Base-by-base conservation (phyloP, 2,329 filamentous ascomycete genomes). In the Exophiala xenobiotica region DNA sequence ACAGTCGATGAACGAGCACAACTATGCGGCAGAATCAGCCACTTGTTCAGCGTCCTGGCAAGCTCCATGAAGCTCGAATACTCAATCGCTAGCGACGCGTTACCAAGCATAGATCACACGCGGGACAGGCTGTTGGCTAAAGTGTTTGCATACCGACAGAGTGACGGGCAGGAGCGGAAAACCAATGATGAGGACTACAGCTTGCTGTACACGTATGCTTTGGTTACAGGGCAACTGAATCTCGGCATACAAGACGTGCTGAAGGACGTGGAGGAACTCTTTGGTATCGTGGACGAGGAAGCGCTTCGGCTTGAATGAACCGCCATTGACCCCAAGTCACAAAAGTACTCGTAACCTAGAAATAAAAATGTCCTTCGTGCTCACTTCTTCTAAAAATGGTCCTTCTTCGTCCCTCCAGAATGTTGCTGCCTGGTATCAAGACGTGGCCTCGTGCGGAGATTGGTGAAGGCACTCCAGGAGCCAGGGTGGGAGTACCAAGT, bases 21-120 rank as follows among this genome's bases (percentile, higher is more conserved):
- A 56, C 78, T 99, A 24, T 95, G 90, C 62, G 83, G 88, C 47
- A 84, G 93, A 45, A 95, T 97, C 63, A 95, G 90, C 66, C 93
- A 97, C 77, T 79, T 99, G 54, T 78, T 85, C 59, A 81, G 79
- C 14, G 93, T 97, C 4, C 81, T 99, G 57, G 93, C 93, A 1
- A 93, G 88, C 35, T 95, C 88, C 11, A 83, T 97, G 73, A 96
- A 95, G 77, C 79, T 97, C 6, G 91, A 96, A 70, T 97, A 96
- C 63, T 91, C 93, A 0, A 77, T 99, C 52, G 92, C 87, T 27
- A 57, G 44, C 22, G 90, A 96, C 65, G 88, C 88, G 9, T 77
- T 97, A 35, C 93, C 93, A 0, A 90, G 85, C 55, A 87, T 95
- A 24, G 83, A 87, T 43, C 82, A 87, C 65, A 83, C 86, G 33